Percentiles rank a stretch among this genome's conserved stretches.
Evolutionary conservation across 108 stramenopile species (phyloP).

Genomic region (Seminavis robusta): DNA sequence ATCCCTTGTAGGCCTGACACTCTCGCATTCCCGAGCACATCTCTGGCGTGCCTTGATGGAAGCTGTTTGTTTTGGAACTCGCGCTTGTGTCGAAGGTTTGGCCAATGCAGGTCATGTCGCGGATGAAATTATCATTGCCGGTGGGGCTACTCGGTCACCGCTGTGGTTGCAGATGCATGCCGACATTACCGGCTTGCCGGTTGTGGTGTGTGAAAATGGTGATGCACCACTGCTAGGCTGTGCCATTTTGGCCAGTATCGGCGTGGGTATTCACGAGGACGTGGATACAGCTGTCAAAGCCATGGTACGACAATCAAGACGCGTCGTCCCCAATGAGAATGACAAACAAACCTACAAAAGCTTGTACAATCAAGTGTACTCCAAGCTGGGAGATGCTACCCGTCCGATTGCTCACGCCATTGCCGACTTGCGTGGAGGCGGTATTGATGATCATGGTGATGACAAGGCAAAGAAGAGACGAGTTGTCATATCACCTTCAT

Average conservation of each 20-base stretch:
- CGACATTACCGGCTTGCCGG: slow-evolving; percentile 76
- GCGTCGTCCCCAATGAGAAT: slow-evolving; percentile 39
- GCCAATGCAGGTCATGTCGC: slow-evolving; percentile 64
- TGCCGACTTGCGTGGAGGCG: slow-evolving; percentile 46
- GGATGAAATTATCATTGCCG: slow-evolving; percentile 81
- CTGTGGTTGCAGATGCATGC: slow-evolving; percentile 92
- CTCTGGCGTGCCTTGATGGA: slow-evolving; percentile 86
- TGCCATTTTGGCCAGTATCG: slow-evolving; percentile 86
- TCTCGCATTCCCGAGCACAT: slow-evolving; percentile 84
- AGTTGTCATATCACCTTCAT: slow-evolving; percentile 72
- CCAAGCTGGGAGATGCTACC: slow-evolving; percentile 50
- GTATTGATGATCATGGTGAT: too few relatives aligned
- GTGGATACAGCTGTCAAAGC: slow-evolving; percentile 58
- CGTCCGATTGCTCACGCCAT: slow-evolving; percentile 72
- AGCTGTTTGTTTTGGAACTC: slow-evolving; percentile 85
- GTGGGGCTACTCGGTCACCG: slow-evolving; percentile 75
- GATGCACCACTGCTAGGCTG: slow-evolving; percentile 90
- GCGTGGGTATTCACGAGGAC: slow-evolving; percentile 58
- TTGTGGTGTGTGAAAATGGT: slow-evolving; percentile 72
- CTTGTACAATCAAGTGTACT: slow-evolving; percentile 58
- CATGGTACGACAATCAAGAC: slow-evolving; percentile 59
- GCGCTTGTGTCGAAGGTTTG: slow-evolving; percentile 78
- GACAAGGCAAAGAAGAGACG: background rate
- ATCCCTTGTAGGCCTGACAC: slow-evolving; percentile 75
- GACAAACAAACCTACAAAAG: slow-evolving; percentile 41